These are phyloP conservation scores for Blastocystis sp. DNA, from an alignment of 352 stramenopile genomes.

Conservation along the genomic window DNA sequence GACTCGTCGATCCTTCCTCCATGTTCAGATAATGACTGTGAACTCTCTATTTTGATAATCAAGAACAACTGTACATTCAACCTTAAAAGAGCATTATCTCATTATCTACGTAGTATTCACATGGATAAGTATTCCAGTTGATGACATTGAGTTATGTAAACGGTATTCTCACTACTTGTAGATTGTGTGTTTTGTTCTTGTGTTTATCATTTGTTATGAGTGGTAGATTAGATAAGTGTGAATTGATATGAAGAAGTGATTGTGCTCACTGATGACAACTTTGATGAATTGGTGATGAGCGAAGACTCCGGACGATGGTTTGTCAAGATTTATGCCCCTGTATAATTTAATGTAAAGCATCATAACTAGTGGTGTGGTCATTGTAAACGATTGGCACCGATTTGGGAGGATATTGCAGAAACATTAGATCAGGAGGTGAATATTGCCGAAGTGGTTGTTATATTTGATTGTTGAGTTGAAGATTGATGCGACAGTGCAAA, in stretches of 20 bases:
- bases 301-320: conserved; percentile 43
- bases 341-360: background rate
- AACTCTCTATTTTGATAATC: background rate
- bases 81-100: too few species aligned
- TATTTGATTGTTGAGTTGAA: background rate
- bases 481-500: conserved; percentile 54
- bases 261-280: conserved; percentile 46
- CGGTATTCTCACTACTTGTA: too few species aligned
- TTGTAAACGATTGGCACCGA: conserved; percentile 57
- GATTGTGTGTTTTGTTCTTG: too few species aligned
- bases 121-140: too few species aligned
- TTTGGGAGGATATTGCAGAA: conserved; percentile 57
- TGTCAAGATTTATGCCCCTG: conserved; percentile 60
- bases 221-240: too few species aligned
- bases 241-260: background rate
- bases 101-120: too few species aligned
- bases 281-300: conserved; percentile 39
- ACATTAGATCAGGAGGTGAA: conserved; percentile 43
- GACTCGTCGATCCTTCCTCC: background rate
- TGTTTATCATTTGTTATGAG: too few species aligned
- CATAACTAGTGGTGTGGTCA: conserved; percentile 64
- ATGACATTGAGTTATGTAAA: too few species aligned
- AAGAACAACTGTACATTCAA: background rate
- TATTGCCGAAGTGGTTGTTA: background rate
- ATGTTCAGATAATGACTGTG: background rate